Evolutionary conservation across 768 basidiomycete species (phyloP), one percentile per base, ranked within the genome.

Genomic region (Rhizopogon vinicolor): DNA sequence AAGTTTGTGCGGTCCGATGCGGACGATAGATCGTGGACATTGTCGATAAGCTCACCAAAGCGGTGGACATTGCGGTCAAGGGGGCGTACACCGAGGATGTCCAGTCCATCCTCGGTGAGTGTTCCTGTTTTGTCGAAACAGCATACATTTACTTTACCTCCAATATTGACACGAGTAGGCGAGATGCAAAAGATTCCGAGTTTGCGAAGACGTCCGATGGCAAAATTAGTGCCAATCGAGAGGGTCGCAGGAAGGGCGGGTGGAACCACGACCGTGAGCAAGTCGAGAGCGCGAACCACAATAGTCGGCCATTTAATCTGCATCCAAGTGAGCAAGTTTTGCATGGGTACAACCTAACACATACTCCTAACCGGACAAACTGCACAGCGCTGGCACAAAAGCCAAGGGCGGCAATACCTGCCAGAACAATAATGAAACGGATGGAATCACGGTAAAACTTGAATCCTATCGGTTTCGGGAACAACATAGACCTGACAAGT

Each of bases 101-200:
- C 97, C 48, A 99, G 78, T 0, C 96, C 97, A 60, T 99, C 97
- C 71, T 99, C 97, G 1, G 97, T 99, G 22, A 99, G 78, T 8
- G 97, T 99, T 7, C 97, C 97, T 1, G 97, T 99, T 74, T 99
- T 99, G 77, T 99, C 97, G 64, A 99, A 99, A 66, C 95, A 98
- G 63, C 93, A 93, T 9, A 98, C 88, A 60, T 98, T 98, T 73
- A 98, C 78, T 74, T 97, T 95, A 9, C 97, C 97, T 1, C 86
- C 92, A 44, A 99, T 83, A 63, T 99, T 99, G 63, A 99, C 90
- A 45, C 97, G 78, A 61, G 87, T 94, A 0, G 97, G 97, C 0
- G 97, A 93, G 58, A 98, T 98, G 69, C 97, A 99, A 75, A 89
- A 98, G 53, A 99, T 90, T 12, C 89, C 91, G 28, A 78, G 73